Percentiles rank a stretch among this genome's conserved stretches.
phyloP scores from a whole-genome alignment of 108 stramenopile species.

The Bacterosira constricta region DNA sequence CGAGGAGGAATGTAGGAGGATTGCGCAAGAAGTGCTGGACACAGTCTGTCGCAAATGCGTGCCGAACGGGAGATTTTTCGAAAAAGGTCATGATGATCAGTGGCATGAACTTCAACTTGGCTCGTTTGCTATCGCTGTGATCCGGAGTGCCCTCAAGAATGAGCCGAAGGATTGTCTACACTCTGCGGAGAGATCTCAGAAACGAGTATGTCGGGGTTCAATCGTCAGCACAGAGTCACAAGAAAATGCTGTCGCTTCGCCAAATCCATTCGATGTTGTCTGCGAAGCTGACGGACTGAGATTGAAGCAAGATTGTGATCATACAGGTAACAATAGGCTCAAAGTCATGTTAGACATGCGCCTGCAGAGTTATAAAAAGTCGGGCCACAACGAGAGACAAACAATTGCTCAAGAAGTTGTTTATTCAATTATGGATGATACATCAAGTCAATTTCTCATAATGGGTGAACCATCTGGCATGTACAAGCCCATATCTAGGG shows the following conservation, averaged over 20 bases:
- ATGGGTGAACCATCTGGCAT: neutral
- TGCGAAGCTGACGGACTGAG: neutral
- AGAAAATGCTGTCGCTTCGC: neutral
- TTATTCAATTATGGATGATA: slow-evolving; percentile 2
- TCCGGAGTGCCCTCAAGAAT: neutral
- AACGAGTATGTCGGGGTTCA: neutral
- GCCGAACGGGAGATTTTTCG: slow-evolving; percentile 4
- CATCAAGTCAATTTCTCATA: slow-evolving; percentile 10
- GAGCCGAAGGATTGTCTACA: neutral
- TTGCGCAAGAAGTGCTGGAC: neutral
- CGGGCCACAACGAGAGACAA: neutral
- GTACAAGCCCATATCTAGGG: slow-evolving; percentile 1
- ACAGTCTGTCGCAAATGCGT: neutral
- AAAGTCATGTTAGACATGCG: slow-evolving; percentile 10
- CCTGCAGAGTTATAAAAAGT: neutral
- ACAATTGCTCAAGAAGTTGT: neutral
- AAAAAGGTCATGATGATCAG: neutral
- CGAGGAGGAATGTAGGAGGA: neutral
- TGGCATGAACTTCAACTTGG: neutral
- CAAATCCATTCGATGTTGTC: slow-evolving; percentile 13
- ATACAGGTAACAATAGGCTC: slow-evolving; percentile 12
- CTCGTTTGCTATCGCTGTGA: neutral
- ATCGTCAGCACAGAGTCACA: neutral
- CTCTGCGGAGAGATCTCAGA: neutral
- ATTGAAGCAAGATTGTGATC: neutral